Evolutionary conservation across 345 rosid genomes (phyloP).

Genomic region (Raphanus sativus): DNA sequence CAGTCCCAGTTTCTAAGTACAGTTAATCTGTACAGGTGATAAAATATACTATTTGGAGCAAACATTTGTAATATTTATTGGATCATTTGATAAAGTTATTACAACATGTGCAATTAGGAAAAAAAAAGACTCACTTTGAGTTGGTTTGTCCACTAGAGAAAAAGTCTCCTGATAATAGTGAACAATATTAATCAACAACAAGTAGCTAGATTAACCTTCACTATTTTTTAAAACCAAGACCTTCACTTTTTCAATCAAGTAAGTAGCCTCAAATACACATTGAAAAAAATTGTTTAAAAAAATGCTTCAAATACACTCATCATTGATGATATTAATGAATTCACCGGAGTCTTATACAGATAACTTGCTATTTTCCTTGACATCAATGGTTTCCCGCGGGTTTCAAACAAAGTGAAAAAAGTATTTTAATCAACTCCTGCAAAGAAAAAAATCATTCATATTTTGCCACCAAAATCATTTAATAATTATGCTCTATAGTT

Average conservation of each 20-base stretch:
- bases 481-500: neutral
- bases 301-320: neutral
- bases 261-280: neutral
- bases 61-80: neutral
- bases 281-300: too few relatives aligned
- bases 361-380: neutral
- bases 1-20: neutral
- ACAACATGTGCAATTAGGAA: neutral
- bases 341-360: neutral
- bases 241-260: neutral
- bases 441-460: neutral
- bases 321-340: neutral
- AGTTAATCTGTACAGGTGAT: neutral
- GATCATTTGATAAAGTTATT: neutral
- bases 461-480: neutral
- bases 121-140: neutral
- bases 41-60: neutral
- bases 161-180: neutral
- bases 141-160: neutral
- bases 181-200: neutral
- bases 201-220: too few relatives aligned
- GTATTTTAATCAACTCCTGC: neutral
- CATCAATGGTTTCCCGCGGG: neutral
- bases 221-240: neutral
- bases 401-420: too few relatives aligned